A percentile compares a stretch with the other conserved stretches of the same genome.
These are phyloP conservation scores for Akebia trifoliata DNA, from an alignment of 164 flowering plant genomes.

Conservation along the genomic window DNA sequence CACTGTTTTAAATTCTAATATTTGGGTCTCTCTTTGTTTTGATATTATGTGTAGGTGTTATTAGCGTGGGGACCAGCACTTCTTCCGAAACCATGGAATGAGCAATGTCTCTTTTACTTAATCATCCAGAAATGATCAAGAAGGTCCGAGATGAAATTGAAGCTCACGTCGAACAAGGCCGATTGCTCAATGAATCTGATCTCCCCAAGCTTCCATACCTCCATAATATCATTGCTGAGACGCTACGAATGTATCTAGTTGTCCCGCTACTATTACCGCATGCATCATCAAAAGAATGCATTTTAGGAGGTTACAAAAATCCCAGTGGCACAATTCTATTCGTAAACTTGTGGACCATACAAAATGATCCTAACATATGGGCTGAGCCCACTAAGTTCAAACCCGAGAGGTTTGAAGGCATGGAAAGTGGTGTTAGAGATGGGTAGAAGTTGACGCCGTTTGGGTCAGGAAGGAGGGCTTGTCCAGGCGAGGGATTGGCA, in stretches of 20 bases:
- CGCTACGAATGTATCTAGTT: conserved; percentile 14
- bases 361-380: conserved; percentile 15
- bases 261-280: conserved; percentile 11
- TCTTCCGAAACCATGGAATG: conserved; percentile 3
- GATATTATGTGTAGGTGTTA: neutral
- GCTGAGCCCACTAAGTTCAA: conserved; percentile 4
- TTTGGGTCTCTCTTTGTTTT: no score
- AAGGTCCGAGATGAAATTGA: neutral
- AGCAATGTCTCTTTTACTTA: no score
- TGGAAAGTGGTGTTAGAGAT: conserved; percentile 8
- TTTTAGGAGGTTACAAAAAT: conserved; percentile 8
- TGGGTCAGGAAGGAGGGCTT: conserved; percentile 18
- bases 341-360: conserved; percentile 10
- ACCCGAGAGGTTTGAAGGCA: conserved; percentile 14
- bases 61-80: neutral
- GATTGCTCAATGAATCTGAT: neutral
- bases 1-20: no score
- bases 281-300: conserved; percentile 14
- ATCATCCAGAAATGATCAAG: neutral
- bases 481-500: conserved; percentile 27
- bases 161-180: neutral
- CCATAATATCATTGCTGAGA: no score
- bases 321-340: conserved; percentile 9
- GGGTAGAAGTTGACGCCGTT: conserved; percentile 20
- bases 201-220: neutral